These are phyloP conservation scores for Tricholoma sp. DNA, from an alignment of 768 basidiomycete genomes.

Conservation along the genomic window DNA sequence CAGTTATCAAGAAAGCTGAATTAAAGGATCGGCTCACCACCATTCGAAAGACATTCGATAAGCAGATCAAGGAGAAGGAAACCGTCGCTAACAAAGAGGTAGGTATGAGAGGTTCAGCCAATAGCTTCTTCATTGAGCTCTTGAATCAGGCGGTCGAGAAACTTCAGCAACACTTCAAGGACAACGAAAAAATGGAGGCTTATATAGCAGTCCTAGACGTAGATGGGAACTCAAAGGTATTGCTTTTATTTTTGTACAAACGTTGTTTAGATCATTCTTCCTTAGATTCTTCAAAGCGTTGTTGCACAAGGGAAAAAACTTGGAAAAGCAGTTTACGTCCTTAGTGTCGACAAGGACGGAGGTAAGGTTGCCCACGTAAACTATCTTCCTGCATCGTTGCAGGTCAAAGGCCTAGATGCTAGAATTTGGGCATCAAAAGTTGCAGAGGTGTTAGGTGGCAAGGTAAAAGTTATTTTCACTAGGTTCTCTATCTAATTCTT, in stretches of 20 bases:
- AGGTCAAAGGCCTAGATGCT: slow-evolving; percentile 70
- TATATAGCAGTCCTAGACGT: slow-evolving; percentile 73
- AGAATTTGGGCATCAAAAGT: slow-evolving; percentile 85
- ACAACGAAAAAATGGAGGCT: slow-evolving; percentile 62
- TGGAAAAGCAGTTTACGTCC: slow-evolving; percentile 81
- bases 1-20: slow-evolving; percentile 74
- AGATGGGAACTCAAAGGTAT: slow-evolving; percentile 82
- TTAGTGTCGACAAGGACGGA: slow-evolving; percentile 66
- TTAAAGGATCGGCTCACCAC: slow-evolving; percentile 68
- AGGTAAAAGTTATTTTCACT: slow-evolving; percentile 45
- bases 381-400: slow-evolving; percentile 55
- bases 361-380: slow-evolving; percentile 87
- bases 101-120: slow-evolving; percentile 12
- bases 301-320: slow-evolving; percentile 76
- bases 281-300: slow-evolving; percentile 70
- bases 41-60: slow-evolving; percentile 80
- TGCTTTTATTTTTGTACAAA: neutral
- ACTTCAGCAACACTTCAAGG: slow-evolving; percentile 69
- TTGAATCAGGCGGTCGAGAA: slow-evolving; percentile 59
- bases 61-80: slow-evolving; percentile 79
- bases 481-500: neutral
- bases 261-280: slow-evolving; percentile 1
- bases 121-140: neutral
- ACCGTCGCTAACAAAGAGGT: slow-evolving; percentile 75
- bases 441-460: slow-evolving; percentile 80